Conservation (phyloP, 148 eudicot genomes). For the Polygonum maritimum region DNA sequence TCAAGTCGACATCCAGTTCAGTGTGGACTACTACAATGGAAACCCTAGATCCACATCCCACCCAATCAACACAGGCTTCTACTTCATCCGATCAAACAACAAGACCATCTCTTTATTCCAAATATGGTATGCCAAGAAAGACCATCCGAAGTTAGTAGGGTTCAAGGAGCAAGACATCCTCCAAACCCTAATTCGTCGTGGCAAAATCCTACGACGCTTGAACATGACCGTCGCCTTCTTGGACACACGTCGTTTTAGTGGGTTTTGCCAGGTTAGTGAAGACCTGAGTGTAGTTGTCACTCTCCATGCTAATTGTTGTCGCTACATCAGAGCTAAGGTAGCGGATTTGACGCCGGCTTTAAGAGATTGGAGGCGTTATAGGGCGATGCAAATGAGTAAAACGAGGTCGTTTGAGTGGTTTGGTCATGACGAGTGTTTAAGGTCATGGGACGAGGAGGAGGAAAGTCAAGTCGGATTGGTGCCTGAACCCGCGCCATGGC, state of each 20-base stretch:
- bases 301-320: constrained; percentile 77
- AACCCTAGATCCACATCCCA: constrained; percentile 21
- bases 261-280: constrained; percentile 48
- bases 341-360: constrained; percentile 34
- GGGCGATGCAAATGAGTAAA: constrained; percentile 10
- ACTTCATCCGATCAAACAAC: constrained; percentile 59
- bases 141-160: constrained; percentile 29
- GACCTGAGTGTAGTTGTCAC: constrained; percentile 36
- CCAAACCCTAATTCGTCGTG: constrained; percentile 17
- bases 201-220: constrained; percentile 12
- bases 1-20: constrained; percentile 40
- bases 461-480: background rate
- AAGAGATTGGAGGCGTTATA: constrained; percentile 37
- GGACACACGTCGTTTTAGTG: constrained; percentile 50
- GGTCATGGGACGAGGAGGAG: constrained; percentile 26
- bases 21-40: constrained; percentile 32
- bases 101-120: constrained; percentile 46
- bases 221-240: constrained; percentile 31
- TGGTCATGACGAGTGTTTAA: constrained; percentile 23
- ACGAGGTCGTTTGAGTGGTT: constrained; percentile 31
- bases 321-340: constrained; percentile 56
- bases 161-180: constrained; percentile 75
- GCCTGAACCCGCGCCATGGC: background rate
- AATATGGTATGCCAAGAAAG: constrained; percentile 45
- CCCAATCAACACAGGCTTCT: constrained; percentile 70